Percentiles rank a stretch among this genome's conserved stretches.
Conservation (phyloP, 1,284 basidiomycete genomes). For the Puccinia polysora region DNA sequence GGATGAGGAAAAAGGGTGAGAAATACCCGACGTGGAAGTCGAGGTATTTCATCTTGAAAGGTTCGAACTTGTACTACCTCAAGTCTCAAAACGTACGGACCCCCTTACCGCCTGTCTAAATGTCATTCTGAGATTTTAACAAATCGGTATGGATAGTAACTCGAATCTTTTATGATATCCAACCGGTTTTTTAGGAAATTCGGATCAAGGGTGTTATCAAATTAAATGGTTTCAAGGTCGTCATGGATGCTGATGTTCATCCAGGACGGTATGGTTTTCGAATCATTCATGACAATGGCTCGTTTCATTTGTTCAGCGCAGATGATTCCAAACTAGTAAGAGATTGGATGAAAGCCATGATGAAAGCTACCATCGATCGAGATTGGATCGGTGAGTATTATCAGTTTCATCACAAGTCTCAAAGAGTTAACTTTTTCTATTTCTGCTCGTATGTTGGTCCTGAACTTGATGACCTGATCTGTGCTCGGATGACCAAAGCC, state of each 20-base stretch:
- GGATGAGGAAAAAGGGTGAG: constrained; percentile 94
- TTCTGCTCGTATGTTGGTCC: not conserved
- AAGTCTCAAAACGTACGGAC: constrained; percentile 66
- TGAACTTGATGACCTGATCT: constrained; percentile 28
- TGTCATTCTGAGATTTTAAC: no score
- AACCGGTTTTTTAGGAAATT: constrained; percentile 68
- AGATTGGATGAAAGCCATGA: constrained; percentile 99
- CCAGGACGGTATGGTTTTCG: constrained; percentile 93
- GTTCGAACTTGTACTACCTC: constrained; percentile 78
- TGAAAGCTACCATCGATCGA: constrained; percentile 94
- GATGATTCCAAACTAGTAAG: constrained; percentile 77
- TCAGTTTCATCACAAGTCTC: not conserved
- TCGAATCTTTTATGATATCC: not conserved
- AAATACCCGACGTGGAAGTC: constrained; percentile 89
- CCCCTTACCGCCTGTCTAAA: not conserved
- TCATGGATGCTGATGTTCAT: constrained; percentile 84
- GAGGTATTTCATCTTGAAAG: constrained; percentile 91
- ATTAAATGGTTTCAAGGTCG: constrained; percentile 84
- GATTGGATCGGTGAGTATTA: constrained; percentile 72
- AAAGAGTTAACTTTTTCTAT: not conserved
- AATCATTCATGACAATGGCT: constrained; percentile 81
- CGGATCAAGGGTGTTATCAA: constrained; percentile 94
- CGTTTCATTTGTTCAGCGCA: constrained; percentile 83
- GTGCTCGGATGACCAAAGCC: constrained; percentile 57
- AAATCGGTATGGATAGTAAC: not conserved